Base-by-base conservation (phyloP, 2,329 filamentous ascomycete species). In the Fusarium verticillioides region DNA sequence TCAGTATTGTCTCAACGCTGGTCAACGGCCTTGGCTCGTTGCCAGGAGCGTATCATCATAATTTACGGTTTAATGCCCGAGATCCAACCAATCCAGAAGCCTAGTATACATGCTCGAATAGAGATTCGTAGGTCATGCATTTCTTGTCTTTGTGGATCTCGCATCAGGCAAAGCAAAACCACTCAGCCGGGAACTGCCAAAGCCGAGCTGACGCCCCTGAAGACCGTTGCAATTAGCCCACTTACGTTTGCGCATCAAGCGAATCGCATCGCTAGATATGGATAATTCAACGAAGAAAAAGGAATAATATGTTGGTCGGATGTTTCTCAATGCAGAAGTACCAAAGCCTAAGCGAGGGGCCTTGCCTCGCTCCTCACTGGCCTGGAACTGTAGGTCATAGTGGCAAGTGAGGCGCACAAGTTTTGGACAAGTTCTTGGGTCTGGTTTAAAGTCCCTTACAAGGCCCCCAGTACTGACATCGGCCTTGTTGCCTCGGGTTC, bases 151-250 rank as follows among this genome's bases (percentile, higher is more conserved):
- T 23, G 49, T 60, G 64, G 69, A 53, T 46, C 26, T 23, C 3
- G 10, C 30, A 37, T 52, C 28, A 72, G 43, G 36, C 52, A 44
- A 72, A 53, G 40, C 32, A 58, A 61, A 46, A 26, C n/a, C 18
- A 16, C 40, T 37, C 7, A 23, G 12, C 23, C 40, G 32, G 54
- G 23, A 26, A 37, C 26, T 10, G 16, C 13, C 23, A 37, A 47
- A 18, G 19, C 50, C 21, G 13, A 42, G 36, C 32, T 46, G 16
- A 18, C 30, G 28, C 39, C 47, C 58, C 37, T 58, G 49, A 43
- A 23, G 30, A 54, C 28, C 30, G 34, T 52, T 68, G 39, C 63
- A 52, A 23, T 39, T 28, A 53, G 18, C 42, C 12, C 9, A 9
- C 5, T 32, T 26, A 6, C 18, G 8, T 19, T 32, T 34, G 13